Evolutionary conservation across 768 basidiomycete species (phyloP), one percentile per base, ranked within the genome.

Genomic region (Pleurotus giganteus): DNA sequence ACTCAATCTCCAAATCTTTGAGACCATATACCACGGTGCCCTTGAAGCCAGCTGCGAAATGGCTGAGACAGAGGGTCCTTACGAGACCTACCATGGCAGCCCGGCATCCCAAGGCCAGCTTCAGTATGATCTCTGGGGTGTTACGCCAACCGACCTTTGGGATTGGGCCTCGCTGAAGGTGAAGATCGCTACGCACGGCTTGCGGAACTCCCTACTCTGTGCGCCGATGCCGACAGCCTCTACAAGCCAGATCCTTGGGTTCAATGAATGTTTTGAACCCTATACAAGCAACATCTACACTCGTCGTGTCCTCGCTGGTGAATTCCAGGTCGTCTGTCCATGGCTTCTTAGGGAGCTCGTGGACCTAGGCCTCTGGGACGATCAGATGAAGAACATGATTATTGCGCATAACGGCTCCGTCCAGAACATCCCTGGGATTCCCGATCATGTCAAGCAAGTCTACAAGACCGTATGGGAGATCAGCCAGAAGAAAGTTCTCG

Each of bases 391-490:
- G 83, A 95, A 98, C 75, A 88, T 91, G 82, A 94, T 99, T 71
- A 98, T 99, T 62, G 97, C 97, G 12, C 89, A 96, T 73, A 89
- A 94, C 64, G 96, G 89, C 24, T 90, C 88, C 4, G 71, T 91
- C 24, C 93, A 96, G 68, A 91, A 85, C 67, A 93, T 98, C 61
- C 87, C 91, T 24, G 82, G 66, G 44, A 93, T 98, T 61, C 95
- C 96, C 1, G 86, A 85, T 55, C 84, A 97, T 60, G 80, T 95
- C 73, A 98, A 97, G 74, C 90, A 91, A 0, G 94, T 99, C 75
- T 99, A 99, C 85, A 98, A 98, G 79, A 99, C 96, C n/a, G 96
- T 98, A 46, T 99, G 96, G 96, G 96, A 99, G 76, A 95, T 99
- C 71, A 88, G 84, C 42, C 96, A 98, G 77, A 98, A 98, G 90